These are phyloP conservation scores for Halophytophthora batemanensis DNA, from an alignment of 352 stramenopile genomes.

Conservation along the genomic window DNA sequence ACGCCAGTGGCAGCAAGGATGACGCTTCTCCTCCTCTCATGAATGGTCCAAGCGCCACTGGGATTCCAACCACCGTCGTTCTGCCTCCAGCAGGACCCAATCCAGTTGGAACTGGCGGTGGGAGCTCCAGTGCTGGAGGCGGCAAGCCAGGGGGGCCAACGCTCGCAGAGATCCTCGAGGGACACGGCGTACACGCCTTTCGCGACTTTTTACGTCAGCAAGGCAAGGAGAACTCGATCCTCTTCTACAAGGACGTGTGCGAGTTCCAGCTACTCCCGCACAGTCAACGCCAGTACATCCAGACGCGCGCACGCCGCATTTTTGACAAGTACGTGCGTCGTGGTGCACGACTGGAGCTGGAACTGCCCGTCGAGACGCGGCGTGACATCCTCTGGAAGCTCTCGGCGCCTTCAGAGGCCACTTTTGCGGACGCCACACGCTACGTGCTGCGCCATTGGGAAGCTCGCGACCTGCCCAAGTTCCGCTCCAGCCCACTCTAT, in stretches of 20 bases:
- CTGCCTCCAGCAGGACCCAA: conserved; percentile 3
- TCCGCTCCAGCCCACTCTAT: conserved; percentile 33
- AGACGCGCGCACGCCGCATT: conserved; percentile 62
- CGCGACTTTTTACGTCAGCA: conserved; percentile 55
- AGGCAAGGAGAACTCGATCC: conserved; percentile 44
- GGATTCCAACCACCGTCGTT: background rate
- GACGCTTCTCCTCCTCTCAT: conserved; percentile 1
- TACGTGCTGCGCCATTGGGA: conserved; percentile 60
- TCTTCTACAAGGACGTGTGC: conserved; percentile 75
- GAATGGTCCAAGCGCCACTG: conserved; percentile 1
- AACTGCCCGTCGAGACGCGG: conserved; percentile 54
- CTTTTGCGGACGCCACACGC: conserved; percentile 56
- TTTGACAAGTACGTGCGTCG: conserved; percentile 72
- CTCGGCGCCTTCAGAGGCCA: conserved; percentile 48
- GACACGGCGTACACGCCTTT: conserved; percentile 47
- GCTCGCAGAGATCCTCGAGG: conserved; percentile 47
- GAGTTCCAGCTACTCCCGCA: conserved; percentile 71
- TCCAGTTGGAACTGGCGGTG: conserved; percentile 1
- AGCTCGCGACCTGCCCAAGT: conserved; percentile 38
- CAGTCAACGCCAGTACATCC: conserved; percentile 69
- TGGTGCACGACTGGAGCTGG: conserved; percentile 57
- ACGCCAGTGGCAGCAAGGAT: conserved; percentile 9
- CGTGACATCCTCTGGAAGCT: conserved; percentile 69
- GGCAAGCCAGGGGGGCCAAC: conserved; percentile 10
- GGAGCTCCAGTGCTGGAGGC: background rate